Evolutionary conservation across 2,329 filamentous ascomycete genomes (phyloP), one percentile per base, ranked within the genome.

Genomic region (Amphichorda felina): DNA sequence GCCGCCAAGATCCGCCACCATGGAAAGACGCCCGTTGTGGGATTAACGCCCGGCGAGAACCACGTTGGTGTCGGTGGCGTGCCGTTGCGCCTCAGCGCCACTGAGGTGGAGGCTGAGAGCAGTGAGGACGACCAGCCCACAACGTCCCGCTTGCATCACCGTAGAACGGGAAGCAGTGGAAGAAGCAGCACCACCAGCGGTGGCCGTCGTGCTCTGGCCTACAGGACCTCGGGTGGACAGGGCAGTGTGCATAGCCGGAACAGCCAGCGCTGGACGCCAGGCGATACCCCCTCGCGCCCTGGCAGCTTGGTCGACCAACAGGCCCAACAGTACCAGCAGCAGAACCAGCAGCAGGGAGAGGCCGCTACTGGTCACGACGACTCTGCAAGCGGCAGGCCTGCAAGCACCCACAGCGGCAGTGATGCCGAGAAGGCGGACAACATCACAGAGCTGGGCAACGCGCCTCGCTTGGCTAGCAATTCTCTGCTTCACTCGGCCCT

Each of bases 11-110:
- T 94, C 48, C 70, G 86, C 43, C 87, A 94, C 54, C 83, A 89
- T 54, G 81, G 82, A 43, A 87, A 89, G 53, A 79, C 78, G 8
- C 82, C 78, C 29, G 74, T 85, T 4, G 76, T 83, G 8, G 79
- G 84, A 27, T 94, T 93, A 55, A 78, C 79, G 8, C 80, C 83
- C 3, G 81, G 79, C 30, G 74, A 68, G 38, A 88, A 89, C 38
- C 82, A 85, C 40, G 82, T 75, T 28, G 75, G 75, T 28, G 73
- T 80, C 1, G 75, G 79, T 28, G 87, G 86, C 37, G 88, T 96
- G 27, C 91, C 91, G 2, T 76, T 95, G 59, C 79, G 91, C 30
- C 68, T 98, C 42, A 94, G 85, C 54, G 89, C 91, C n/a, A 93
- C 84, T 34, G 91, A 98, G 57, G 84, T 96, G 11, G 87, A 94